A percentile compares a stretch with the other conserved stretches of the same genome.
Conservation (phyloP, 1,284 basidiomycete species). For the Marasmius oreades region DNA sequence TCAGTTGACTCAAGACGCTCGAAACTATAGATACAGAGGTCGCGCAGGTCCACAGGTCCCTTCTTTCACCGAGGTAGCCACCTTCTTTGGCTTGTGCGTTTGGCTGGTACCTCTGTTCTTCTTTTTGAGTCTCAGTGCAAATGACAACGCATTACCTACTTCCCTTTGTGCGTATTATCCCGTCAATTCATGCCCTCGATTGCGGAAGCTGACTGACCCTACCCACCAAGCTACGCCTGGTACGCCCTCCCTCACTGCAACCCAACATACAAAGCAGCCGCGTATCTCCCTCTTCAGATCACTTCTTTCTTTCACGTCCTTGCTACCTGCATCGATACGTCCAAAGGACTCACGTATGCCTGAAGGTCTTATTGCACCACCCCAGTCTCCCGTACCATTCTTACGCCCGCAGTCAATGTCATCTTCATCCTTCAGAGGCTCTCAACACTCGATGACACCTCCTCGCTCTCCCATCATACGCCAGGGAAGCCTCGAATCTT, state of each 20-base stretch:
- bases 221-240: slow-evolving; percentile 31
- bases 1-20: slow-evolving; percentile 52
- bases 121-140: slow-evolving; percentile 91
- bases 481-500: neutral
- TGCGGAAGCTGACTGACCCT: neutral
- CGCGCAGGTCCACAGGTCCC: slow-evolving; percentile 37
- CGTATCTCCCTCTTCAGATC: slow-evolving; percentile 64
- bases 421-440: neutral
- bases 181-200: neutral
- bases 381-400: slow-evolving; percentile 32
- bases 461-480: slow-evolving; percentile 8
- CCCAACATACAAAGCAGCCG: slow-evolving; percentile 24
- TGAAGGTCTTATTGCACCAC: slow-evolving; percentile 63
- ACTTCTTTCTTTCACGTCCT: slow-evolving; percentile 46
- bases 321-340: slow-evolving; percentile 29
- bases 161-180: slow-evolving; percentile 30
- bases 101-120: slow-evolving; percentile 91
- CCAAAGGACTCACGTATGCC: slow-evolving; percentile 31
- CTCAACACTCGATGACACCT: slow-evolving; percentile 6
- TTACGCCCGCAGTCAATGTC: neutral
- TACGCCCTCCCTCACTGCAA: slow-evolving; percentile 29
- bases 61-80: slow-evolving; percentile 86
- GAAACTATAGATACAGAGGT: slow-evolving; percentile 43
- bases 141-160: slow-evolving; percentile 87
- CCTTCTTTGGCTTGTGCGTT: slow-evolving; percentile 90